Base-by-base conservation (phyloP, 495 filamentous ascomycete genomes). In the Penicillium tannophilum region DNA sequence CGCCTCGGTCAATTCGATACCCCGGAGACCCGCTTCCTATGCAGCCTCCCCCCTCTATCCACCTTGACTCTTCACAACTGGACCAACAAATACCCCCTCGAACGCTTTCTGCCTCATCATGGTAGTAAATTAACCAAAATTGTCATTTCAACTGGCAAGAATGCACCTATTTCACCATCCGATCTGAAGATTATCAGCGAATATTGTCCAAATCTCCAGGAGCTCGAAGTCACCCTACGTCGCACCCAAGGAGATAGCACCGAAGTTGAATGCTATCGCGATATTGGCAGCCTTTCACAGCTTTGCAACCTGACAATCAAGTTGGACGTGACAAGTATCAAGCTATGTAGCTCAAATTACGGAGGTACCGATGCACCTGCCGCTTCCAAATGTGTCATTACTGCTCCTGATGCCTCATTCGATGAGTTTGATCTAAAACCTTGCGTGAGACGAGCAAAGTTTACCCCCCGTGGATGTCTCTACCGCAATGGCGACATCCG, bases 401-500 rank as follows among this genome's bases (percentile, higher is more conserved):
- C 43, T 11, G 43, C 43, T 14, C 19, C 43, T 24, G 17, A 20
- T 24, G 17, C 43, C 6, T 46, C 9, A 24, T 46, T 46, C 4
- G 19, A 46, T 24, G 23, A 46, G 4, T 46, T 23, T 12, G 43
- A 46, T 46, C 7, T 46, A 8, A 11, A 46, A 24, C 19, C 17
- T 11, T 46, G 43, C 4, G 16, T 41, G 39, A 41, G 16, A 6
- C 39, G 14, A 41, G 4, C 39, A 41, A n/a, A n/a, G 14, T 17
- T 12, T 2, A 17, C 14, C 14, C 43, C 43, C 8, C 4, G 19
- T 23, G 19, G 12, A 24, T 7, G 6, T 46, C 19, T 46, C 11
- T 46, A 23, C 23, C 19, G 43, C 17, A 46, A 46, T n/a, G 43
- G 43, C 23, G 43, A 46, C 23, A 46, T 46, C 12, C 43, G 43